phyloP scores from a whole-genome alignment of 495 filamentous ascomycete species.

The Penicillium pancosmium region DNA sequence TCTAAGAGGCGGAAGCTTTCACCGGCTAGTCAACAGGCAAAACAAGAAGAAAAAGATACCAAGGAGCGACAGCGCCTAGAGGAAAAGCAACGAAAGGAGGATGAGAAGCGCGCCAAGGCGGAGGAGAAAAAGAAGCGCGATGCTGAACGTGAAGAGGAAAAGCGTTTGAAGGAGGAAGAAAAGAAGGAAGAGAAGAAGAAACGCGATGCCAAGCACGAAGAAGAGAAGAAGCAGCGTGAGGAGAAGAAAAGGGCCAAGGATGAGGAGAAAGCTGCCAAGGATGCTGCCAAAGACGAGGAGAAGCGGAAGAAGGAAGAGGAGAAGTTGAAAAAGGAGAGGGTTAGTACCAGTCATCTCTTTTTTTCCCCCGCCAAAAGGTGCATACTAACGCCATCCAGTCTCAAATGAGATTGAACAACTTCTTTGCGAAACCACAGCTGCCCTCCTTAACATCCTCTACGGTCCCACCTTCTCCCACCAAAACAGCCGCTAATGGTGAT shows the following conservation, averaged over 20 bases:
- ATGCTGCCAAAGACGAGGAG: conserved; percentile 57
- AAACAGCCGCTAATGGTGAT: conserved; percentile 14
- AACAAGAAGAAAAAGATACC: conserved; percentile 56
- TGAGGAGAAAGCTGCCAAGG: conserved; percentile 60
- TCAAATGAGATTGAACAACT: conserved; percentile 62
- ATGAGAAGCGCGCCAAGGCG: conserved; percentile 41
- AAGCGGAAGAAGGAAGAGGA: conserved; percentile 63
- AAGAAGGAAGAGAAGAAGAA: conserved; percentile 50
- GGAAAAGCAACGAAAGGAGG: conserved; percentile 48
- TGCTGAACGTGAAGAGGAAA: conserved; percentile 40
- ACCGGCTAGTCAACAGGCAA: conserved; percentile 55
- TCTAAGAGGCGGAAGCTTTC: conserved; percentile 58
- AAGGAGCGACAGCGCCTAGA: conserved; percentile 48
- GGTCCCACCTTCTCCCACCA: conserved; percentile 28
- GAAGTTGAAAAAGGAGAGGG: conserved; percentile 67
- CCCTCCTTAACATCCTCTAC: conserved; percentile 20
- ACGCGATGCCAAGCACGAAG: conserved; percentile 45
- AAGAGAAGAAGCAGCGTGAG: conserved; percentile 39
- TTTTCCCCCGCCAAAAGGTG: not conserved
- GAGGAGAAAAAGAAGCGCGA: conserved; percentile 47
- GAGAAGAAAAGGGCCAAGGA: conserved; percentile 63
- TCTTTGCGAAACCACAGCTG: conserved; percentile 56
- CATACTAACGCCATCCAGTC: conserved; percentile 39
- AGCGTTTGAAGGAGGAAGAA: conserved; percentile 40
- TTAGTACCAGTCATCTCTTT: conserved; percentile 39